Evolutionary conservation across 2,329 filamentous ascomycete genomes (phyloP).

Genomic region (Graphium sp.): DNA sequence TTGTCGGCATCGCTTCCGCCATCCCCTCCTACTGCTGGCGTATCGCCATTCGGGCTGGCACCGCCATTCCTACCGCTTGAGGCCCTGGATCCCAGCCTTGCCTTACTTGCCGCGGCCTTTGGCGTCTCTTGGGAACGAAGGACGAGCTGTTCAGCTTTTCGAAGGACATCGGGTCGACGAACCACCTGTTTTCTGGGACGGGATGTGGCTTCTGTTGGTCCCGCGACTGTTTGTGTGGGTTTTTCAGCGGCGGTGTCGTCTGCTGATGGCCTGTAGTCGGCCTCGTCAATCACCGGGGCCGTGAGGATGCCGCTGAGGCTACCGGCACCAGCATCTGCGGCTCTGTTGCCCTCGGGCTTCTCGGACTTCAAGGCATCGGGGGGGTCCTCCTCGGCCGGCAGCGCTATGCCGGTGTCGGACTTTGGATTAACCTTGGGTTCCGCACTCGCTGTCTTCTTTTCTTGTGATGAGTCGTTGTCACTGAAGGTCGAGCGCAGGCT

Average conservation of each 20-base stretch:
- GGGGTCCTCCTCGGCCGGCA: slow-evolving; percentile 8
- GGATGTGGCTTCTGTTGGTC: slow-evolving; percentile 18
- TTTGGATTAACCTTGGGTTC: no score
- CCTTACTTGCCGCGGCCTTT: slow-evolving; percentile 15
- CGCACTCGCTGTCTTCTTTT: background rate
- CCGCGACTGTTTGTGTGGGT: background rate
- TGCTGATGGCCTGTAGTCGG: slow-evolving; percentile 5
- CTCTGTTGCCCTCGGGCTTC: slow-evolving; percentile 9
- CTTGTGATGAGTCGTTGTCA: no score
- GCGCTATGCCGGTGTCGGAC: no score
- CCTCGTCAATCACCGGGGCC: slow-evolving; percentile 16
- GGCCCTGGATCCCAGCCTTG: slow-evolving; percentile 11
- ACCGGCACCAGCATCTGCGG: background rate
- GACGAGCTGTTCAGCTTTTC: slow-evolving; percentile 44
- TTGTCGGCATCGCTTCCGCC: slow-evolving; percentile 18
- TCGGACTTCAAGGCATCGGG: slow-evolving; percentile 16
- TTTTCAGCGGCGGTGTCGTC: background rate
- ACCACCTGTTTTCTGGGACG: slow-evolving; percentile 26
- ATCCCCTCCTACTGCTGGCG: slow-evolving; percentile 14
- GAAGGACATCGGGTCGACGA: slow-evolving; percentile 38
- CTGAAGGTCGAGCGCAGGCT: background rate
- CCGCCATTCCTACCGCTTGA: background rate
- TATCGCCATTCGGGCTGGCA: slow-evolving; percentile 16
- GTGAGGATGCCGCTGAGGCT: slow-evolving; percentile 25
- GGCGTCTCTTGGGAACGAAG: slow-evolving; percentile 29